A percentile compares a stretch with the other conserved stretches of the same genome.
Conservation (phyloP, 164 flowering plant genomes). For the Annona cherimola region DNA sequence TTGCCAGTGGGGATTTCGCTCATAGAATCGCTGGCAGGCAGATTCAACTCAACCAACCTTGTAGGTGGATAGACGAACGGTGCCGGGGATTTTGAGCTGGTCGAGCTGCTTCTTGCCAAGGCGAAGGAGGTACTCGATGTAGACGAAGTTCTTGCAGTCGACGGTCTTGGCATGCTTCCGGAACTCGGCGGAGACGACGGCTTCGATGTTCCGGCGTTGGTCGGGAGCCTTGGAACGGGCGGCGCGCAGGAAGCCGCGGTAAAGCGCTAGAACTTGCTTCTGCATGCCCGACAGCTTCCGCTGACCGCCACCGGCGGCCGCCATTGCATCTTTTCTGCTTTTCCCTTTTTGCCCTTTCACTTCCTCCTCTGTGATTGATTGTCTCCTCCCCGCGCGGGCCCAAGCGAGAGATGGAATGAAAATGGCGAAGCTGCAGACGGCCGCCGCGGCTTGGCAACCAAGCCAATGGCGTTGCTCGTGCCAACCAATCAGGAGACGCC, state of each 20-base stretch:
- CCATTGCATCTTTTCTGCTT: neutral
- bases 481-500: too few species aligned
- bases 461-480: too few species aligned
- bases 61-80: conserved; percentile 7
- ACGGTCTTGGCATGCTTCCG: conserved; percentile 5
- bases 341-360: neutral
- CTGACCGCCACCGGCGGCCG: neutral
- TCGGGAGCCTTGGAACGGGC: conserved; percentile 12
- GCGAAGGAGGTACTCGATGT: conserved; percentile 16
- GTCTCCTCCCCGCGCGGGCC: too few species aligned
- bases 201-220: conserved; percentile 10
- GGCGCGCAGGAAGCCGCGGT: conserved; percentile 13
- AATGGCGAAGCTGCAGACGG: too few species aligned
- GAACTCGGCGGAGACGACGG: conserved; percentile 16
- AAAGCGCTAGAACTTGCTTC: conserved; percentile 15
- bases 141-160: conserved; percentile 16
- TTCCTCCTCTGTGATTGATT: neutral
- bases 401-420: too few species aligned
- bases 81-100: conserved; percentile 11
- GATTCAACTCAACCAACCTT: conserved; percentile 1
- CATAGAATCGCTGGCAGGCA: too few species aligned
- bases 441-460: too few species aligned
- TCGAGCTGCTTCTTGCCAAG: conserved; percentile 21
- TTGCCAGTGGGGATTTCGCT: too few species aligned
- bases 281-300: conserved; percentile 19